phyloP scores from a whole-genome alignment of 1,139 yeast genomes.

The Suzukiozyma palmioleophila region DNA sequence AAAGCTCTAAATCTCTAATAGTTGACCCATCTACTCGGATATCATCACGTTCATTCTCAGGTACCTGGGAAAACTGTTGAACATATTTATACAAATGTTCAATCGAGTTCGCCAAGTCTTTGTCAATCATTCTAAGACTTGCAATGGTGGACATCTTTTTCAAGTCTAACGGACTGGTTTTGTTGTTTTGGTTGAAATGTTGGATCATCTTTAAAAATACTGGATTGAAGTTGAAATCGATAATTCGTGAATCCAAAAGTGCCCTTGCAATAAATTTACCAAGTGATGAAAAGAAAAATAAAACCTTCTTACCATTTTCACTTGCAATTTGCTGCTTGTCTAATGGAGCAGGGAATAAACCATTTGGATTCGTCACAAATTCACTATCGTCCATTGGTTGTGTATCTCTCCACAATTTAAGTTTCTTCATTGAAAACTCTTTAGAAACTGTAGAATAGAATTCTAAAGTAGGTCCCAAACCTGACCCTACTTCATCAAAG shows the following conservation, averaged over 20 bases:
- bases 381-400: conserved; percentile 22
- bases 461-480: conserved; percentile 93
- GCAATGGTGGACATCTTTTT: conserved; percentile 33
- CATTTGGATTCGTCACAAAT: conserved; percentile 42
- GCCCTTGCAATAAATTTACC: conserved; percentile 90
- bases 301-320: conserved; percentile 39
- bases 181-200: conserved; percentile 18
- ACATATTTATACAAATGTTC: conserved; percentile 45
- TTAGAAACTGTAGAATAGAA: conserved; percentile 80
- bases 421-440: conserved; percentile 54
- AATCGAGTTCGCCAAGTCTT: conserved; percentile 58
- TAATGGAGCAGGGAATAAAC: conserved; percentile 75
- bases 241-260: conserved; percentile 75
- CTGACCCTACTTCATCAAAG: conserved; percentile 92
- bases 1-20: conserved; percentile 54
- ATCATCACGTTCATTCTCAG: conserved; percentile 15
- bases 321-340: conserved; percentile 21
- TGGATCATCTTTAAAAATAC: conserved; percentile 56
- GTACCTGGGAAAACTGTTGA: conserved; percentile 18
- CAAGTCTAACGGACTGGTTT: conserved; percentile 14
- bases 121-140: conserved; percentile 53
- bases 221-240: conserved; percentile 76
- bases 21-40: conserved; percentile 38
- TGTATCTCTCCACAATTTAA: conserved; percentile 68
- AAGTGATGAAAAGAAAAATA: conserved; percentile 58